Base-by-base conservation (phyloP, 2,329 filamentous ascomycete genomes). In the Diaporthe capsici region DNA sequence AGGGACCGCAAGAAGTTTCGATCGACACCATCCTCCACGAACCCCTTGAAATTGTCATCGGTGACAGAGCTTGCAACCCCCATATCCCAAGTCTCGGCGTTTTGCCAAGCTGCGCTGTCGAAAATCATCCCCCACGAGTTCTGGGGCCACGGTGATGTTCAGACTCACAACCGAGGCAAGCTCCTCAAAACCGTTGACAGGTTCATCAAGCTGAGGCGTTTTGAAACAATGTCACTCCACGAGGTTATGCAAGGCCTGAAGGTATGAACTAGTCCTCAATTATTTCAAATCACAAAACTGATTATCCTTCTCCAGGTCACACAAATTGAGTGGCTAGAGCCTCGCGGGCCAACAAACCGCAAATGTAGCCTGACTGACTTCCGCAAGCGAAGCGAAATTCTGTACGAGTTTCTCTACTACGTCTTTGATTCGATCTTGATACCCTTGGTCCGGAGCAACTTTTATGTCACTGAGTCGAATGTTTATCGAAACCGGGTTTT, bases 381-480 rank as follows among this genome's bases (percentile, higher is more conserved):
- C 42, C 85, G 86, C 9, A 98, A 98, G 83, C 92, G 96, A 15
- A 87, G 86, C 37, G 94, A 98, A 81, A 88, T 98, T 0, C 90
- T 98, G 67, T 85, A 92, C 72, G 97, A 99, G 82, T 92, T 98
- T 75, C 80, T 98, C 9, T 98, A 98, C 85, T 99, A 96, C 82
- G 79, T 98, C 5, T 97, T 99, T 80, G 97, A 99, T 83, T 98
- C 96, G 0, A 88, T 98, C 31, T 82, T 99, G 74, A 94, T 98
- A 79, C 96, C 97, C 13, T 88, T 99, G 10, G 90, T 98, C 65
- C 92, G 94, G 47, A 92, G 91, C 77, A 96, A 97, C 80, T 99
- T 99, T 81, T 96, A 98, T 81, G 94, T 98, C 51, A 99, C 97
- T 0, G 97, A 99, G 83, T 97, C 95, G 0, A 95, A 92, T 77